A percentile compares a stretch with the other conserved stretches of the same genome.
phyloP scores from a whole-genome alignment of 495 filamentous ascomycete species.

The Neurospora cerealis region DNA sequence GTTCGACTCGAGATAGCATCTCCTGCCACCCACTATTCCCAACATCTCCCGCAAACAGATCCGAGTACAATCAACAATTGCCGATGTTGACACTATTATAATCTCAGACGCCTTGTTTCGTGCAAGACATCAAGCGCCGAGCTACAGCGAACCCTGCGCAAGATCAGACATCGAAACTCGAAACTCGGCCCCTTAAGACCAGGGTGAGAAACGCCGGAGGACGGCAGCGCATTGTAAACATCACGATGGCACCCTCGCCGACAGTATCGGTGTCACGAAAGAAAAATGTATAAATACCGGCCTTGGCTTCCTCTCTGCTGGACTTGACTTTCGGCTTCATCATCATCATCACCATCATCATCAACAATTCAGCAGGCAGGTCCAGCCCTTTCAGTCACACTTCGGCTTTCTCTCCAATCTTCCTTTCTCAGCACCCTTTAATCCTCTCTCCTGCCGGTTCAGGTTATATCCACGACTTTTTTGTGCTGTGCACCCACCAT shows the following conservation, averaged over 20 bases:
- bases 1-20: background rate
- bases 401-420: background rate
- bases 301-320: background rate
- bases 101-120: background rate
- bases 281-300: background rate
- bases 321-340: background rate
- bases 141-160: background rate
- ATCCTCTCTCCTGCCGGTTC: conserved; percentile 18
- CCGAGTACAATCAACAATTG: background rate
- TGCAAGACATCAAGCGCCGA: background rate
- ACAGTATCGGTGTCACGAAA: background rate
- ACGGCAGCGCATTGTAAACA: background rate
- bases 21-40: background rate
- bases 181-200: background rate
- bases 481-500: background rate
- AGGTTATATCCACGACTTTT: background rate
- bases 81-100: background rate
- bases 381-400: background rate
- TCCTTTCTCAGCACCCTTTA: background rate
- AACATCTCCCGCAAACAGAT: background rate
- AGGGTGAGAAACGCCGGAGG: background rate
- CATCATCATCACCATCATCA: background rate
- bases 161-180: background rate
- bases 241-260: background rate
- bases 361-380: background rate